Evolutionary conservation across 441 rosid species (phyloP).

Genomic region (Gossypium gossypioides): DNA sequence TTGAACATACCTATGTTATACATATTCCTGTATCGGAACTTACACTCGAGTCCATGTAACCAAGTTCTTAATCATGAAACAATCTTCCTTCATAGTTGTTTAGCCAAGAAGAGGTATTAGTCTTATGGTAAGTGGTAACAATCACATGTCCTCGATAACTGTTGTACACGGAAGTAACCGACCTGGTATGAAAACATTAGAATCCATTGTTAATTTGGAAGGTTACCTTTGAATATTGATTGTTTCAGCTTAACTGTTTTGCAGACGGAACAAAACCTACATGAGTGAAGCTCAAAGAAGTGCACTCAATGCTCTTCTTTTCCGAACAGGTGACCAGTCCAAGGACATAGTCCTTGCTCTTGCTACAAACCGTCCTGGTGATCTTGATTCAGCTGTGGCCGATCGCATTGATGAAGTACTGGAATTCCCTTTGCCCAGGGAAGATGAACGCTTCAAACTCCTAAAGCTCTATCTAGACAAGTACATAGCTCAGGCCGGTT

Average conservation of each 20-base stretch:
- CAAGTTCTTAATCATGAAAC: background rate
- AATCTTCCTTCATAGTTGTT: background rate
- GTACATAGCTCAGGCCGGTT: constrained; percentile 75
- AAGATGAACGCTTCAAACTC: constrained; percentile 77
- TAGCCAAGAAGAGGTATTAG: background rate
- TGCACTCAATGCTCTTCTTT: constrained; percentile 89
- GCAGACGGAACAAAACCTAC: constrained; percentile 86
- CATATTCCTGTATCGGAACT: background rate
- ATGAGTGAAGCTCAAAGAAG: constrained; percentile 99
- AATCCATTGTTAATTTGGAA: background rate
- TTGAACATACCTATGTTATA: background rate
- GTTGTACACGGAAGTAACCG: background rate
- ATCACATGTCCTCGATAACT: background rate
- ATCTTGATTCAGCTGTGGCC: constrained; percentile 86
- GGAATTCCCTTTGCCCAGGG: constrained; percentile 78
- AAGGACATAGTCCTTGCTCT: constrained; percentile 90
- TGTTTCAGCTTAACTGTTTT: background rate
- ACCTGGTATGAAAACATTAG: background rate
- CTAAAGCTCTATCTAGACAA: constrained; percentile 73
- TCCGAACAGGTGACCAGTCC: constrained; percentile 90
- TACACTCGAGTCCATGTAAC: background rate
- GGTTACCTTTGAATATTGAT: background rate
- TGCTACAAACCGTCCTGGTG: constrained; percentile 94
- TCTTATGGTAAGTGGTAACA: background rate
- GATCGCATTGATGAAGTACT: constrained; percentile 87